Base-by-base conservation (phyloP, 805 yeast species). In the Candida ulmi region DNA sequence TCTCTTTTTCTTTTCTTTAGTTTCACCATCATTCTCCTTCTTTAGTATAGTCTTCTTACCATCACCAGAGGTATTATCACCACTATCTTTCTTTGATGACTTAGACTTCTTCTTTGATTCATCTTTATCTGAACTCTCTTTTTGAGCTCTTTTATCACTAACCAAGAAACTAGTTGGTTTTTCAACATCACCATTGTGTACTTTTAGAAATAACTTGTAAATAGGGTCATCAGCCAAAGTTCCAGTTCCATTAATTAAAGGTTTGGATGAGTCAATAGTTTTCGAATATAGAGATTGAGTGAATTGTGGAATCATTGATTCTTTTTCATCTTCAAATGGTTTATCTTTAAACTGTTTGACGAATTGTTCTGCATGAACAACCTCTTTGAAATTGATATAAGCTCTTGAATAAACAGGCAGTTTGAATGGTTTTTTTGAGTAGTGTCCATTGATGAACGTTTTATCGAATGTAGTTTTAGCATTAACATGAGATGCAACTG, bases 371-470 rank as follows among this genome's bases (percentile, higher is more conserved):
- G 67, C 50, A 1, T 41, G 30, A 4, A 42, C 36, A 11, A 52
- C 51, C n/a, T 50, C 56, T 35, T 58, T 60, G 41, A 73, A 65
- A 11, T 44, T 40, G 2, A 70, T 44, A 50, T 68, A 73, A 11
- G 69, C 66, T 42, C 76, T 53, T 2, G 78, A 71, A 41, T 56
- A 58, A 1, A 52, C 50, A 0, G 73, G 71, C 12, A 49, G 44
- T 31, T 68, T 69, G 42, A 62, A 71, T 1, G 70, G 69, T 16
- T 57, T 58, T 1, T 37, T 32, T 0, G 73, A 57, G 38, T 63
- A 63, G 15, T 54, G 47, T 2, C 80, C 80, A 38, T 53, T 42
- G 2, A 68, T 65, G 51, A 68, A 74, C 47, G 71, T 70, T 24
- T 44, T 46, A 2, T 52, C 50, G 2, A 35, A 36, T 7, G 41